These are phyloP conservation scores for Xylaria sp. DNA, from an alignment of 495 filamentous ascomycete species.

Conservation along the genomic window DNA sequence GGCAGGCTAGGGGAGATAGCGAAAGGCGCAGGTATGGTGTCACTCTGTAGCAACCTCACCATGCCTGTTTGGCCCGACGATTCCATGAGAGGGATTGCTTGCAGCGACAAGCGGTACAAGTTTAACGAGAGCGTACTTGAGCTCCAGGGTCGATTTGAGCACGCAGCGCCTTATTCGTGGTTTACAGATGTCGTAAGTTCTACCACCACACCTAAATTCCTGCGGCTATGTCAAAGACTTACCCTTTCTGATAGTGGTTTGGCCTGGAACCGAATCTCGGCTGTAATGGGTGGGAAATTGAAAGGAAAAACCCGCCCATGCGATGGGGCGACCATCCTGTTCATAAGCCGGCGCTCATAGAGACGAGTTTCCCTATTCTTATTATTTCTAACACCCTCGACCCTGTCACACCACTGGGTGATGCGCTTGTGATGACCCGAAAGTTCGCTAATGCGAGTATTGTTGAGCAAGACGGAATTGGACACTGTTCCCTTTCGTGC, in stretches of 20 bases:
- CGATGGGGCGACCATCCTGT: conserved; percentile 43
- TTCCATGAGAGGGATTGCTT: conserved; percentile 51
- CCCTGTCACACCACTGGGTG: conserved; percentile 63
- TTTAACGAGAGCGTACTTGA: conserved; percentile 49
- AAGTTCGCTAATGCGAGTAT: conserved; percentile 55
- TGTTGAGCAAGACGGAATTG: conserved; percentile 51
- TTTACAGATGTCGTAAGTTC: conserved; percentile 51
- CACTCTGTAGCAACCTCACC: conserved; percentile 47
- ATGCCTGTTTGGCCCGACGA: conserved; percentile 56
- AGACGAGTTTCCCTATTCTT: conserved; percentile 64
- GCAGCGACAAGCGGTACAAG: conserved; percentile 54
- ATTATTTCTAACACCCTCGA: conserved; percentile 66
- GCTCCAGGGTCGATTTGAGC: conserved; percentile 44
- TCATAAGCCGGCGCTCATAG: conserved; percentile 42
- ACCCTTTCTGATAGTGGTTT: conserved; percentile 42
- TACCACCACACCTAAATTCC: not conserved
- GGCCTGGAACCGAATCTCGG: conserved; percentile 42
- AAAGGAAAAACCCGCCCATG: conserved; percentile 45
- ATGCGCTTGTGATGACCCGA: conserved; percentile 59
- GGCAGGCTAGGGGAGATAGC: conserved; percentile 9
- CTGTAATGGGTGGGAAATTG: conserved; percentile 54
- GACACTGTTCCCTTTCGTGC: conserved; percentile 52
- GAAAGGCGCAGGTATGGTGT: conserved; percentile 21
- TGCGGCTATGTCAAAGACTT: conserved; percentile 1
- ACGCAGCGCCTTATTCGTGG: conserved; percentile 45